Conservation (phyloP, 2,329 filamentous ascomycete genomes). For the Trichoderma harzianum region DNA sequence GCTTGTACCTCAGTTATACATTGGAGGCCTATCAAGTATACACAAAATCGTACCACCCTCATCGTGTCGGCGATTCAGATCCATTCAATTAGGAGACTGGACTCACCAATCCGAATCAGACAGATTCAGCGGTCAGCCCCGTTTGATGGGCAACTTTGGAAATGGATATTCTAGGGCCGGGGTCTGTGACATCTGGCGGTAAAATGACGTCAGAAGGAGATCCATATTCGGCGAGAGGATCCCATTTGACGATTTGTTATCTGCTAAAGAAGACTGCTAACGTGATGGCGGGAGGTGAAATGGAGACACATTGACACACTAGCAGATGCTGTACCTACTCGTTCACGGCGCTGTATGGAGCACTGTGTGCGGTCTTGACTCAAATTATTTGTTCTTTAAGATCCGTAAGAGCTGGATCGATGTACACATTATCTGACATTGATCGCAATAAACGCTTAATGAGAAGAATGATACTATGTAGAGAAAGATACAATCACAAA, state of each 20-base stretch:
- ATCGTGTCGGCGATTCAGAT: background rate
- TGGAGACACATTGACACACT: background rate
- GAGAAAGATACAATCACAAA: background rate
- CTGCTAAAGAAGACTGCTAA: background rate
- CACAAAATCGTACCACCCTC: background rate
- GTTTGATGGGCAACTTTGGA: background rate
- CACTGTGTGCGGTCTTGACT: background rate
- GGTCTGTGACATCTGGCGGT: slow-evolving; percentile 3
- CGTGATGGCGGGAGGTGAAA: background rate
- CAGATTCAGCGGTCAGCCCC: slow-evolving; percentile 1
- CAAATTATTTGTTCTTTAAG: background rate
- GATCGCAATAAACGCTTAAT: background rate
- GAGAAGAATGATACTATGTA: background rate
- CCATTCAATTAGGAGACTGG: background rate
- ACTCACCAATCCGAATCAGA: background rate
- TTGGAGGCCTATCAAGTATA: background rate
- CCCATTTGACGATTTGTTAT: background rate
- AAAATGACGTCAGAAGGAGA: slow-evolving; percentile 8
- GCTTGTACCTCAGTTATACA: background rate
- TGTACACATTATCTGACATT: background rate
- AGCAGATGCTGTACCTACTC: background rate
- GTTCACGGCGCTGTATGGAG: background rate
- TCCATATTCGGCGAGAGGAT: background rate
- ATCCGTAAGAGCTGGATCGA: background rate
- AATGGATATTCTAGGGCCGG: background rate